Conservation (phyloP, 2,329 filamentous ascomycete species). For the Botrytis pseudocinerea region DNA sequence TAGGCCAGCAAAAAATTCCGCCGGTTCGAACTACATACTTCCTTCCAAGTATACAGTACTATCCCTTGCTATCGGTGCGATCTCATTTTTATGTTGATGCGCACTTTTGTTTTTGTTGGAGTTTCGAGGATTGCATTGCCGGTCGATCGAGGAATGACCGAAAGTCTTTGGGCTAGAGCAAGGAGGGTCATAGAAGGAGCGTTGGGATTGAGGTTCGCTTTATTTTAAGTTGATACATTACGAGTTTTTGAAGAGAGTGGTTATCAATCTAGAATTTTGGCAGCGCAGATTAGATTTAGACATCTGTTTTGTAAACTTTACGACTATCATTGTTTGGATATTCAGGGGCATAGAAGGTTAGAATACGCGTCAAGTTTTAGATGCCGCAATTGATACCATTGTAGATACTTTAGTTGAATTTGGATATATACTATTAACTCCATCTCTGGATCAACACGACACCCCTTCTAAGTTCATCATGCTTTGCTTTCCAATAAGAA, state of each 20-base stretch:
- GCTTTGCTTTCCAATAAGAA: not conserved
- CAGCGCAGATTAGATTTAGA: not conserved
- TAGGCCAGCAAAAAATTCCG: conserved; percentile 11
- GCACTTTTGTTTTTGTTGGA: not conserved
- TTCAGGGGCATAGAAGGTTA: not conserved
- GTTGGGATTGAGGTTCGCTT: not conserved
- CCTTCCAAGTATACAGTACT: not conserved
- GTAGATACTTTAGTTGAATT: not conserved
- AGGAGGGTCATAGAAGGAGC: not conserved
- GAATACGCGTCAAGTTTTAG: not conserved
- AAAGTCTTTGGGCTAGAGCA: not conserved
- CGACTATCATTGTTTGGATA: not conserved
- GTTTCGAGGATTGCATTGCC: not conserved
- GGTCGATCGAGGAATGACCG: not conserved
- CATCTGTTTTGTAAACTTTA: not conserved
- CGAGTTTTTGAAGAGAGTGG: not conserved
- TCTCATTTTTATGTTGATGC: not conserved
- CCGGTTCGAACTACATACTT: not conserved
- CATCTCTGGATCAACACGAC: not conserved
- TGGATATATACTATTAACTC: not conserved
- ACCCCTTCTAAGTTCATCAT: accelerated
- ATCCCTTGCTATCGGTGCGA: not conserved
- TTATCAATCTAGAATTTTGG: not conserved
- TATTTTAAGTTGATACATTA: not conserved
- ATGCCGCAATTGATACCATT: not conserved